phyloP scores from a whole-genome alignment of 2,329 filamentous ascomycete species.

The Trichoderma sp. region DNA sequence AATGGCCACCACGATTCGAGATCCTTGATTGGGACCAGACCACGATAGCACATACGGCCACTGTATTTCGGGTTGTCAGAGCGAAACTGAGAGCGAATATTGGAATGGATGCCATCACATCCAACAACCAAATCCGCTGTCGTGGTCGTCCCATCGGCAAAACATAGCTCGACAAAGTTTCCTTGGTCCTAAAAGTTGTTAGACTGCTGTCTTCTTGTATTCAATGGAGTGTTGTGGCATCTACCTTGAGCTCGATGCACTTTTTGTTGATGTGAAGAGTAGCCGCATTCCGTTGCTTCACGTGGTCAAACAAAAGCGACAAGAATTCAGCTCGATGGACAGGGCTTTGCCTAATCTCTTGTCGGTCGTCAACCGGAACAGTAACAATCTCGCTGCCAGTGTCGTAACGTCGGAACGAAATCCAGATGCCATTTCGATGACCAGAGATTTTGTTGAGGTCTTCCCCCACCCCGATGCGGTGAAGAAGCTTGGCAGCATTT shows the following conservation, averaged over 20 bases:
- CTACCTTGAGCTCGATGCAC: constrained; percentile 5
- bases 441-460: constrained; percentile 6
- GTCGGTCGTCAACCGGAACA: background rate
- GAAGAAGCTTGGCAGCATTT: constrained; percentile 11
- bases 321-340: constrained; percentile 9
- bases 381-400: constrained; percentile 7
- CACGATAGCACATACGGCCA: constrained; percentile 11
- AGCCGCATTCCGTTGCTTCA: constrained; percentile 8
- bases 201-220: background rate
- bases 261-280: constrained; percentile 3
- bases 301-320: background rate
- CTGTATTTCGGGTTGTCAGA: constrained; percentile 12
- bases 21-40: constrained; percentile 7
- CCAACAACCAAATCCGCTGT: constrained; percentile 25
- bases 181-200: constrained; percentile 3
- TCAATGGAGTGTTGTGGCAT: too few relatives aligned
- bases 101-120: constrained; percentile 26
- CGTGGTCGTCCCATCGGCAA: constrained; percentile 20
- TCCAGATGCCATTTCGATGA: constrained; percentile 10
- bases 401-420: constrained; percentile 5
- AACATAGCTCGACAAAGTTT: constrained; percentile 5
- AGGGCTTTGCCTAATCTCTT: constrained; percentile 9
- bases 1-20: constrained; percentile 13
- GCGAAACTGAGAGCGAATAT: constrained; percentile 11
- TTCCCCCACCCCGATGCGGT: constrained; percentile 2